Conservation (phyloP, 257 asterid species). For the Solanum appendiculatum region DNA sequence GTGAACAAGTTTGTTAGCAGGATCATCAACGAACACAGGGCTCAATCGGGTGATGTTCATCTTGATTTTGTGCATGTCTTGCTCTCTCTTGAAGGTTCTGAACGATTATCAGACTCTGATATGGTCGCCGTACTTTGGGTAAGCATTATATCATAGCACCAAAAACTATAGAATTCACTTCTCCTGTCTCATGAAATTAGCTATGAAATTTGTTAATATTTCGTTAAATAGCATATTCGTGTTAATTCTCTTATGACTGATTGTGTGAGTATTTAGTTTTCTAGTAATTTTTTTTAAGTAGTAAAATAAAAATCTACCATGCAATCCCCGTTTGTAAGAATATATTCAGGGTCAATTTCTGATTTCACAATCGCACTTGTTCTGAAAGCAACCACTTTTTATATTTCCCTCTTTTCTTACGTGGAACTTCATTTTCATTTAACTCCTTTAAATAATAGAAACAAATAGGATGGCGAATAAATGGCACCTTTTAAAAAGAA, state of each 20-base stretch:
- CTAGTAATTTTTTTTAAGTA: no score
- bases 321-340: not conserved
- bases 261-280: not conserved
- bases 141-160: slow-evolving; percentile 3
- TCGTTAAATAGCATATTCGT: no score
- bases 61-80: slow-evolving; percentile 56
- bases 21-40: slow-evolving; percentile 43
- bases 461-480: not conserved
- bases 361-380: not conserved
- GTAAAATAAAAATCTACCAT: no score
- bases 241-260: no score
- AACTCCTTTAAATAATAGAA: not conserved
- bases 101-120: slow-evolving; percentile 55
- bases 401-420: not conserved
- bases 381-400: not conserved
- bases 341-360: not conserved
- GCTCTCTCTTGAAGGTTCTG: slow-evolving; percentile 43
- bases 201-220: no score
- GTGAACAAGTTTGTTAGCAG: slow-evolving; percentile 52
- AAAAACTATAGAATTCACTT: not conserved
- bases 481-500: not conserved
- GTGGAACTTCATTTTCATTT: not conserved
- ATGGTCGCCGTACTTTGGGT: slow-evolving; percentile 93
- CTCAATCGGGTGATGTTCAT: not conserved
- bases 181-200: no score